Base-by-base conservation (phyloP, 108 stramenopile species). In the Nitzschia sp. region DNA sequence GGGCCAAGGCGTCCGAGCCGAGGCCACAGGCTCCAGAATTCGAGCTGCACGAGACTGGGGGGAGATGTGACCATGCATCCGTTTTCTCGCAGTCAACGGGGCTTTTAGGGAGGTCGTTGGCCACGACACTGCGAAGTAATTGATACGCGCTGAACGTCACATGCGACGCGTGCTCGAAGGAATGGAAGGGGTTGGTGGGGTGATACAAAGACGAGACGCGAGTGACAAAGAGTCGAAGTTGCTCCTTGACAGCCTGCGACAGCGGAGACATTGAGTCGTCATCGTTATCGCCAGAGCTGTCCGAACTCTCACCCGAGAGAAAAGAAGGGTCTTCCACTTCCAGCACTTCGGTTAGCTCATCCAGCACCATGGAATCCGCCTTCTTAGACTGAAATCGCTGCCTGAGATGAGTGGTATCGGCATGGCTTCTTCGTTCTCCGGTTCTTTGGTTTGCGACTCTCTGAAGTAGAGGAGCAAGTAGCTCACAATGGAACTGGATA, bases 1-100 rank as follows among this genome's bases (percentile, higher is more conserved):
- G 66, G 2, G 77, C 69, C 15, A 75, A 66, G 16, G 88, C 80
- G 75, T 89, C 85, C 11, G 70, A 62, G 15, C 78, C 74, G 15
- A 62, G 17, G 26, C 28, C 56, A 33, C 30, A 13, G 2, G 28
- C n/a, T 0, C 6, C 1, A 13, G n/a, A n/a, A n/a, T n/a, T n/a
- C n/a, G n/a, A n/a, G 13, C 38, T 41, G 22, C 53, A 53, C 22
- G 53, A 53, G 25, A 15, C 1, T 19, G 53, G 17, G 30, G 56
- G 56, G 1, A 58, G 32, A 17, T 33, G 17, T 2, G 16, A 11
- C 56, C 56, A 58, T 34, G 56, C 30, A 58, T 58, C 56, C 31
- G 17, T 13, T 6, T 19, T 33, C 15, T 15, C 5, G 26, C 31
- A 33, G 13, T n/a, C 17, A 2, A 34, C 5, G 1, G 33, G 32